Conservation (phyloP, 257 asterid species). For the Solanum pennellii region DNA sequence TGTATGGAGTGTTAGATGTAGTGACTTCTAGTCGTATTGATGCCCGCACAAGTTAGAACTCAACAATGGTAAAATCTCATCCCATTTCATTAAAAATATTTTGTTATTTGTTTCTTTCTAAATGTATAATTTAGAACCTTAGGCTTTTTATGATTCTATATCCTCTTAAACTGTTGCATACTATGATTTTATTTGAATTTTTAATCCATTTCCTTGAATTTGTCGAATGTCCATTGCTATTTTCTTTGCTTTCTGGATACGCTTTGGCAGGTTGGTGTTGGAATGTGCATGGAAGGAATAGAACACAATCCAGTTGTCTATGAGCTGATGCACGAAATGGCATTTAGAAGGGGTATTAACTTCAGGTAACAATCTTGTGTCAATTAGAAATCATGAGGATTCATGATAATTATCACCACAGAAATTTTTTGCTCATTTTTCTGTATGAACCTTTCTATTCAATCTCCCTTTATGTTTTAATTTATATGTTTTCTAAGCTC, state of each 20-base stretch:
- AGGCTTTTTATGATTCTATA: not conserved
- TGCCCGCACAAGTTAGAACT: conserved; percentile 73
- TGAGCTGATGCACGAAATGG: conserved; percentile 97
- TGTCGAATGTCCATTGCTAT: too few species aligned
- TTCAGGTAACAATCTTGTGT: conserved; percentile 41
- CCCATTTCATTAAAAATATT: not conserved
- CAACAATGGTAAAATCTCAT: conserved; percentile 55
- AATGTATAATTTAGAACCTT: not conserved
- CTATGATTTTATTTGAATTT: not conserved
- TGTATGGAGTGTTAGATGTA: conserved; percentile 83
- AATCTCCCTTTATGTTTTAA: not conserved
- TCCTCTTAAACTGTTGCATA: not conserved
- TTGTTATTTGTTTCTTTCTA: not conserved
- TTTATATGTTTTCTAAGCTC: not conserved
- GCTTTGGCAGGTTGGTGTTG: conserved; percentile 72
- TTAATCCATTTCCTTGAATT: too few species aligned
- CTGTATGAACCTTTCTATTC: not conserved
- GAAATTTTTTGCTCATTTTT: not conserved
- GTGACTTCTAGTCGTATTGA: conserved; percentile 90
- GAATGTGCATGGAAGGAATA: conserved; percentile 99
- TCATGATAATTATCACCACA: not conserved
- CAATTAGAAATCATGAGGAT: not conserved
- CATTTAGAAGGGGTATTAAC: conserved; percentile 51
- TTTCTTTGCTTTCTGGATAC: not conserved
- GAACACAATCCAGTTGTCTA: conserved; percentile 93